Conservation (phyloP, 2,329 filamentous ascomycete genomes). For the Cephalotrichum gorgonifer region DNA sequence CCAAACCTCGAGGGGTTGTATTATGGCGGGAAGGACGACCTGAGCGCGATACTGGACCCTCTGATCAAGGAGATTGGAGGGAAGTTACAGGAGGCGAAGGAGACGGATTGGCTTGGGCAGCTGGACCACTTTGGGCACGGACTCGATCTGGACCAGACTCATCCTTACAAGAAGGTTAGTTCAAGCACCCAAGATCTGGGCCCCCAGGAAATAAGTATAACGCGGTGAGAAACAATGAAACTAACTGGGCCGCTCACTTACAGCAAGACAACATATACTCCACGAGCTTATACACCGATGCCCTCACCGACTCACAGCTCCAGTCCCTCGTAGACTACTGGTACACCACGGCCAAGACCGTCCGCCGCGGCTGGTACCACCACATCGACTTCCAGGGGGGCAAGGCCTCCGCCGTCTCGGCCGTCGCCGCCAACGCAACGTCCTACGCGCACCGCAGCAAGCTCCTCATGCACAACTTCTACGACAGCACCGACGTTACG, state of each 20-base stretch:
- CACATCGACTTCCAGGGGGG: conserved; percentile 21
- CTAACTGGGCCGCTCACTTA: neutral
- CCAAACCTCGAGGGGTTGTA: conserved; percentile 18
- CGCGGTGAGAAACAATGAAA: too few species aligned
- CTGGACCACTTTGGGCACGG: conserved; percentile 10
- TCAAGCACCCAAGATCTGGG: neutral
- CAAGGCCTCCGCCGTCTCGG: conserved; percentile 23
- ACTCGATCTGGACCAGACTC: conserved; percentile 13
- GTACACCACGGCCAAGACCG: conserved; percentile 10
- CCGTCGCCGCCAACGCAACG: conserved; percentile 14
- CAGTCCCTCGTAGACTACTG: conserved; percentile 11
- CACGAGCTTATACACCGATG: conserved; percentile 17
- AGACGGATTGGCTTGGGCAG: conserved; percentile 6
- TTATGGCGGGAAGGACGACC: conserved; percentile 12
- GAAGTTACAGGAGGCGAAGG: conserved; percentile 3
- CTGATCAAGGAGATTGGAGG: conserved; percentile 11
- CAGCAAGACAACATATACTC: conserved; percentile 20
- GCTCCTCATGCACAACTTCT: conserved; percentile 40
- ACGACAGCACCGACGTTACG: conserved; percentile 24
- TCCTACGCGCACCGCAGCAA: conserved; percentile 30
- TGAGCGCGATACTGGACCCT: conserved; percentile 11
- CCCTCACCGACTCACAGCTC: conserved; percentile 13
- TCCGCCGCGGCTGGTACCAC: conserved; percentile 8
- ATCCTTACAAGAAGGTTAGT: conserved; percentile 15
- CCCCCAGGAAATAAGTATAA: neutral